These are phyloP conservation scores for Sporopachydermia lactativora DNA, from an alignment of 805 yeast genomes.

Conservation along the genomic window DNA sequence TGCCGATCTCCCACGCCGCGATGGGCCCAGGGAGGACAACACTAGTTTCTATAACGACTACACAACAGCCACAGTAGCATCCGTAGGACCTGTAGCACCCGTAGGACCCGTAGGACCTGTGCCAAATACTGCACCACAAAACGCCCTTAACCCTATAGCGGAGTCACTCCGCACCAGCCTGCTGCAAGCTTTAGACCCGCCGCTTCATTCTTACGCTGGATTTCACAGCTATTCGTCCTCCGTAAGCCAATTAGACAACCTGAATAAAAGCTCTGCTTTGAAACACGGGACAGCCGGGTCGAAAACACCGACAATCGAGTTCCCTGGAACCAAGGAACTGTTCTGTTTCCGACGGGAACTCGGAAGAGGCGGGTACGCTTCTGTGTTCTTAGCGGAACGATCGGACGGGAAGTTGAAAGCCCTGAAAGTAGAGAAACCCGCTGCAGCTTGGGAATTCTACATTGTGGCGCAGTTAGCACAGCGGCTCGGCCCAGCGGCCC, in stretches of 20 bases:
- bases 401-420: slow-evolving; percentile 45
- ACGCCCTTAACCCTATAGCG: slow-evolving; percentile 32
- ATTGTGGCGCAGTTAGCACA: slow-evolving; percentile 43
- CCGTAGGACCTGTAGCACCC: slow-evolving; percentile 3
- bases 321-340: slow-evolving; percentile 27
- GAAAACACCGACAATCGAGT: slow-evolving; percentile 25
- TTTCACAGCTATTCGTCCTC: slow-evolving; percentile 18
- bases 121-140: neutral
- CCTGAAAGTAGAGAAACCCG: slow-evolving; percentile 56
- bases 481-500: slow-evolving; percentile 17
- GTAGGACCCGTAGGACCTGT: slow-evolving; percentile 3
- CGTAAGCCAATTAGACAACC: slow-evolving; percentile 9
- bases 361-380: slow-evolving; percentile 75
- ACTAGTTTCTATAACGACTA: slow-evolving; percentile 15
- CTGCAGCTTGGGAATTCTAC: slow-evolving; percentile 72
- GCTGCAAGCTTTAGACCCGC: slow-evolving; percentile 24
- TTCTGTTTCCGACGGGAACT: slow-evolving; percentile 39
- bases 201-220: slow-evolving; percentile 21
- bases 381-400: slow-evolving; percentile 58
- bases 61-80: slow-evolving; percentile 12
- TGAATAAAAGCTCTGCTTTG: slow-evolving; percentile 5
- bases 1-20: slow-evolving; percentile 5
- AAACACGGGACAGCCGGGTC: slow-evolving; percentile 7
- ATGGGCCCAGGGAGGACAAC: slow-evolving; percentile 5
- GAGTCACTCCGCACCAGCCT: slow-evolving; percentile 24